Percentiles rank a stretch among this genome's conserved stretches.
phyloP scores from a whole-genome alignment of 148 eudicot genomes.

The Rhododendron griersonianum region DNA sequence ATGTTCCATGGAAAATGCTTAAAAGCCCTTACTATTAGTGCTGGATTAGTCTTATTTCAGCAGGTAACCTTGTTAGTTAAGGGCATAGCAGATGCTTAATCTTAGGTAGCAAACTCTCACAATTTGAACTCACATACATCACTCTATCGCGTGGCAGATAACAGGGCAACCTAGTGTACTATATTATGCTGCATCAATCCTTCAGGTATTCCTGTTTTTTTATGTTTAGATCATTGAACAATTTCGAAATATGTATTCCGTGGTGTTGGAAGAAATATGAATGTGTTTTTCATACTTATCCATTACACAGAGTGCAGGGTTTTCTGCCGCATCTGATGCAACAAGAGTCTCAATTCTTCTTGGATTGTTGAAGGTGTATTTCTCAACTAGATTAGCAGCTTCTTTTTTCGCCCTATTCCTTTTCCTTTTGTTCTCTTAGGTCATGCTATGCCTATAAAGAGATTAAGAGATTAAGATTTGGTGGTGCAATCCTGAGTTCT shows the following conservation, averaged over 20 bases:
- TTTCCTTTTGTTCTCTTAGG: not conserved
- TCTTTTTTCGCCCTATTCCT: not conserved
- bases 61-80: constrained; percentile 43
- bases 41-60: constrained; percentile 87
- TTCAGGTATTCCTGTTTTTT: constrained; percentile 50
- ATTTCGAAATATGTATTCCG: not conserved
- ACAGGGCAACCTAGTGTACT: constrained; percentile 98
- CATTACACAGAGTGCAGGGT: constrained; percentile 77
- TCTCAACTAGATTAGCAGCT: constrained; percentile 4
- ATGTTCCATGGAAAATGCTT: constrained; percentile 85
- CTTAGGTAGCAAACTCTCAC: not conserved
- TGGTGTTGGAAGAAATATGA: not conserved
- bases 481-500: not conserved
- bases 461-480: not conserved
- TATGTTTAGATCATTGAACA: not conserved
- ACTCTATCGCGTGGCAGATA: constrained; percentile 45
- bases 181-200: constrained; percentile 87
- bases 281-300: constrained; percentile 8
- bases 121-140: constrained; percentile 7
- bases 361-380: constrained; percentile 73
- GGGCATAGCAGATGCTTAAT: not conserved
- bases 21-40: constrained; percentile 84
- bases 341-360: constrained; percentile 92
- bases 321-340: constrained; percentile 93
- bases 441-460: not conserved